Base-by-base conservation (phyloP, 345 rosid species). In the Sonneratia alba region DNA sequence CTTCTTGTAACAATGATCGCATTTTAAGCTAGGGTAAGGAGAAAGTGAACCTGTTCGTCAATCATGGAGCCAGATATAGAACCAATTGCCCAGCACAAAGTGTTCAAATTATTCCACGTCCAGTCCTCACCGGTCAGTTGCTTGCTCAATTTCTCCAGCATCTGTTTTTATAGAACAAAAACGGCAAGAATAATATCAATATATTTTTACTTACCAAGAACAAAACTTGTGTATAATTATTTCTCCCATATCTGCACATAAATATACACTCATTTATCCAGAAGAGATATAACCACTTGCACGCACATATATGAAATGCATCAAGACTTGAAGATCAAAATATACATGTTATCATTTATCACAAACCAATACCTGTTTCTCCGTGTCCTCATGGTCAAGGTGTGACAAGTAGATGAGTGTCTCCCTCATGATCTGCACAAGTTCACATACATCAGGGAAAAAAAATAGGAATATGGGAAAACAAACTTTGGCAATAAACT, bases 81-180 rank as follows among this genome's bases (percentile, higher is more conserved):
- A 72, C 99, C 98, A 72, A 96, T 96, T 72, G 98, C 98, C 99
- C 99, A 96, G 84, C 99, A 96, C 67, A 96, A 79, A 13, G 99
- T 96, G 78, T 91, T 96, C 64, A 96, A 69, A 71, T 91, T 96
- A 83, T 96, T 96, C 99, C 98, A 92, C 24, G 91, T 88, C 97
- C 98, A 96, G 77, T 96, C 99, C 84, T 96, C 98, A 73, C 98
- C 96, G 73, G 86, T 89, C 81, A 91, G 75, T 82, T 92, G 99
- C 83, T 96, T 96, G 69, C 89, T 91, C 70, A 96, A 86, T 79
- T 96, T 96, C 87, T 85, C 88, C 76, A 96, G 76, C 99, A 96
- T 96, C 99, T 96, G 76, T 66, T n/a, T 21, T 68, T 6, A 67
- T 45, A 75, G 21, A 47, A 53, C 68, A 48, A 43, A 65, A 40